phyloP scores from a whole-genome alignment of 345 rosid genomes.

The Brassica rapa region DNA sequence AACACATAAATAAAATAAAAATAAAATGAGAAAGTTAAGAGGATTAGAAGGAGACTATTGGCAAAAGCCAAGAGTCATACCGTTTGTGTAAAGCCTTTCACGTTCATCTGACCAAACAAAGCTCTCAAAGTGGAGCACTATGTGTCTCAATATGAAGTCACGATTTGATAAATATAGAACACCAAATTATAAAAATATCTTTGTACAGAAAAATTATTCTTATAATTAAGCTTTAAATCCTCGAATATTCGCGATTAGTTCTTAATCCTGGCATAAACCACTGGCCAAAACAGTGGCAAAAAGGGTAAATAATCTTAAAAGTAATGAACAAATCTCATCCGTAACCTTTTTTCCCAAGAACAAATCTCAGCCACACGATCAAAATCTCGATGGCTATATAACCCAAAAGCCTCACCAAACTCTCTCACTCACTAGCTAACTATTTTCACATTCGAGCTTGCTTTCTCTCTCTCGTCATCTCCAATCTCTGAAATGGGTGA shows the following conservation, averaged over 20 bases:
- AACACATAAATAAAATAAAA: slow-evolving; percentile 20
- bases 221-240: slow-evolving; percentile 5
- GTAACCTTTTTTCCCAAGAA: slow-evolving; percentile 13
- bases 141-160: slow-evolving; percentile 26
- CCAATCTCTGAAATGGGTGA: slow-evolving; percentile 24
- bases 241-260: slow-evolving; percentile 6
- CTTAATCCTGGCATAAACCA: slow-evolving; percentile 4
- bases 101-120: slow-evolving; percentile 34
- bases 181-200: slow-evolving; percentile 3
- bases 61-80: slow-evolving; percentile 37
- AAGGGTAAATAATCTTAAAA: slow-evolving; percentile 25
- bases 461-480: slow-evolving; percentile 26
- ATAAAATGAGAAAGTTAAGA: neutral
- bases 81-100: slow-evolving; percentile 19
- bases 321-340: slow-evolving; percentile 16
- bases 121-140: slow-evolving; percentile 30
- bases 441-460: neutral
- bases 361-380: slow-evolving; percentile 34
- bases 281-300: slow-evolving; percentile 22
- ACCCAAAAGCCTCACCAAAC: slow-evolving; percentile 29
- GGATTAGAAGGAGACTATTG: slow-evolving; percentile 28
- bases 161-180: slow-evolving; percentile 10
- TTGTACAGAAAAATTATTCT: neutral
- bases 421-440: slow-evolving; percentile 25
- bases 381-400: slow-evolving; percentile 18